These are phyloP conservation scores for Magnaporthiopsis incrustans DNA, from an alignment of 2,329 filamentous ascomycete genomes.

Conservation along the genomic window DNA sequence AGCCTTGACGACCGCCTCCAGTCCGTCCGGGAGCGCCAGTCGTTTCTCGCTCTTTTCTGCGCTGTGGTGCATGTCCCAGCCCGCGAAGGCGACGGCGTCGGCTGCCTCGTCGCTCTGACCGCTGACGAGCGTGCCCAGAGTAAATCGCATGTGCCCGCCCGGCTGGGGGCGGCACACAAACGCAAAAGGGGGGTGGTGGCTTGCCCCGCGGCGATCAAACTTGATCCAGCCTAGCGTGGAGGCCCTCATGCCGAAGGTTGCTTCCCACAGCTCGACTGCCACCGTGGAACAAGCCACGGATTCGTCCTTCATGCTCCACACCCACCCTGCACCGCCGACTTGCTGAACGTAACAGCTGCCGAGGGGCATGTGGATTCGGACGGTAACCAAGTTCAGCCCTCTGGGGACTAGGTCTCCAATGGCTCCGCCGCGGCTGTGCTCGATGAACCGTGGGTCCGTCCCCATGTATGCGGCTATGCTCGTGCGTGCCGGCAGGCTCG, in stretches of 20 bases:
- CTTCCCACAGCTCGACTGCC: background rate
- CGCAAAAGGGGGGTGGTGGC: background rate
- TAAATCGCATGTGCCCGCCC: background rate
- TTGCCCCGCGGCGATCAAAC: background rate
- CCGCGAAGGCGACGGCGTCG: no score
- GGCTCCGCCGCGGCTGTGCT: background rate
- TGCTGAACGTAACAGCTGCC: background rate
- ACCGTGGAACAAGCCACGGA: no score
- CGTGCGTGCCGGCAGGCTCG: background rate
- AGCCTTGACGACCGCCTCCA: background rate
- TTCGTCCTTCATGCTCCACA: background rate
- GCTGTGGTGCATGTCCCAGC: background rate
- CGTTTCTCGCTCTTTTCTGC: background rate
- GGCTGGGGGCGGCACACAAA: background rate
- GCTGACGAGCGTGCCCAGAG: background rate
- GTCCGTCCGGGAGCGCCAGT: background rate
- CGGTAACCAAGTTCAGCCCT: background rate
- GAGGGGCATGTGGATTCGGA: background rate
- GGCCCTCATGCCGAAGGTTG: background rate
- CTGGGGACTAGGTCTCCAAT: background rate
- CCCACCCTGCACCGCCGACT: background rate
- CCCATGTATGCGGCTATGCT: background rate
- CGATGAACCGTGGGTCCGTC: background rate
- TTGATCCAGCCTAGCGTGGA: background rate
- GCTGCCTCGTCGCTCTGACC: background rate